phyloP scores from a whole-genome alignment of 2,329 filamentous ascomycete genomes.

The Talaromyces sp. region DNA sequence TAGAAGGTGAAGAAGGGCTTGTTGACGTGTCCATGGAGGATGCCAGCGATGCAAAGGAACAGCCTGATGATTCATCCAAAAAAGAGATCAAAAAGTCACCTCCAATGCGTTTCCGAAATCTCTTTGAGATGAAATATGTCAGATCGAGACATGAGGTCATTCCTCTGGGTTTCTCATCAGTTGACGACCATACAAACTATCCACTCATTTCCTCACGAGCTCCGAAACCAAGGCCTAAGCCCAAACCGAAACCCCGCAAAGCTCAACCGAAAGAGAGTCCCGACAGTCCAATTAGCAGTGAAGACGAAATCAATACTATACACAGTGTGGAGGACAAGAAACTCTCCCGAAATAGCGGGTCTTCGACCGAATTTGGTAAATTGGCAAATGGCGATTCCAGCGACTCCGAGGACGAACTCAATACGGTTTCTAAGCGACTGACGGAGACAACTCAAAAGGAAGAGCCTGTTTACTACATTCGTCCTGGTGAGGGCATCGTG shows the following conservation, averaged over 20 bases:
- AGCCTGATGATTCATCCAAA: conserved; percentile 21
- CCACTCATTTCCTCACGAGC: conserved; percentile 53
- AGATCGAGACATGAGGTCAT: conserved; percentile 54
- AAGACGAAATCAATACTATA: conserved; percentile 30
- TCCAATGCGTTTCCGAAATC: conserved; percentile 59
- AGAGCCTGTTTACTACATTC: conserved; percentile 61
- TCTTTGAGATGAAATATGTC: conserved; percentile 76
- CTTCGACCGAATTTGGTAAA: conserved; percentile 22
- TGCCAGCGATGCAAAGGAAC: conserved; percentile 35
- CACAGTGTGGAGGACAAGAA: conserved; percentile 18
- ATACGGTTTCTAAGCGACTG: conserved; percentile 18
- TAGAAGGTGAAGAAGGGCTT: conserved; percentile 85
- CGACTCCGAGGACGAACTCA: conserved; percentile 22
- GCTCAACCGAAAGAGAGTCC: conserved; percentile 15
- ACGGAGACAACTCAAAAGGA: conserved; percentile 22
- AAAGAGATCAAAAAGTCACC: conserved; percentile 42
- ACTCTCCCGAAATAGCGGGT: conserved; percentile 18
- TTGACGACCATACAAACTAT: conserved; percentile 59
- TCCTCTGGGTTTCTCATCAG: conserved; percentile 65
- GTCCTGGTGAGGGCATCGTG: conserved; percentile 78
- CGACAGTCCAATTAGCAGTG: conserved; percentile 30
- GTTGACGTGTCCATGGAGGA: conserved; percentile 87
- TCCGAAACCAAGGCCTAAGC: conserved; percentile 24
- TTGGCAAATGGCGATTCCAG: conserved; percentile 17
- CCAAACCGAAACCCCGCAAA: conserved; percentile 18